These are phyloP conservation scores for Kwoniella dejecticola DNA, from an alignment of 768 basidiomycete genomes.

Conservation along the genomic window DNA sequence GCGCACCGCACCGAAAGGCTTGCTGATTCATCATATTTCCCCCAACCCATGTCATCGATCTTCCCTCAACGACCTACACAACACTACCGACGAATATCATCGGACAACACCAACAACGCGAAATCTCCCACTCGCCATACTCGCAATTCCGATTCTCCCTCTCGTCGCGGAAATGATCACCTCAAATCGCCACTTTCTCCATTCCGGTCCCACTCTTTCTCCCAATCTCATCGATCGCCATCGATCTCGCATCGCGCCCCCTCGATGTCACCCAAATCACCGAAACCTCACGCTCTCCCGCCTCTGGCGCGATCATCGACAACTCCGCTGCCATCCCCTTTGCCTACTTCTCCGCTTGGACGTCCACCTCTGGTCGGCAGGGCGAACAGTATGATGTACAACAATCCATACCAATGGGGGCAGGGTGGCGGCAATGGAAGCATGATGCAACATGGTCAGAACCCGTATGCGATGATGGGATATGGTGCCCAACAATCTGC, in stretches of 20 bases:
- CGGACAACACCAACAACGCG: background rate
- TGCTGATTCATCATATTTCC: too few relatives aligned
- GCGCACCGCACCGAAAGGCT: too few relatives aligned
- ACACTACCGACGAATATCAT: conserved; percentile 8
- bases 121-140: background rate
- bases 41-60: conserved; percentile 4
- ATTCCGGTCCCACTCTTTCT: conserved; percentile 5
- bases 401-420: conserved; percentile 16
- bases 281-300: background rate
- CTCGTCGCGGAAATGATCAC: background rate
- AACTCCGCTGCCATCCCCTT: conserved; percentile 1
- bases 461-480: conserved; percentile 24
- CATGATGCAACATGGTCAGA: conserved; percentile 13
- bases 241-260: conserved; percentile 1
- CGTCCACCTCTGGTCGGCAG: conserved; percentile 8
- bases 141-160: background rate
- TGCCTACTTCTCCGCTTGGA: conserved; percentile 4
- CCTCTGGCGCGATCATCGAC: conserved; percentile 10
- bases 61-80: background rate
- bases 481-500: conserved; percentile 2
- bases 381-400: conserved; percentile 24
- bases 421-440: background rate
- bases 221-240: background rate
- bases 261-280: background rate
- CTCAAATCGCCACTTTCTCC: conserved; percentile 11